Conservation (phyloP, 2,329 filamentous ascomycete genomes). For the Colletotrichum sublineola region DNA sequence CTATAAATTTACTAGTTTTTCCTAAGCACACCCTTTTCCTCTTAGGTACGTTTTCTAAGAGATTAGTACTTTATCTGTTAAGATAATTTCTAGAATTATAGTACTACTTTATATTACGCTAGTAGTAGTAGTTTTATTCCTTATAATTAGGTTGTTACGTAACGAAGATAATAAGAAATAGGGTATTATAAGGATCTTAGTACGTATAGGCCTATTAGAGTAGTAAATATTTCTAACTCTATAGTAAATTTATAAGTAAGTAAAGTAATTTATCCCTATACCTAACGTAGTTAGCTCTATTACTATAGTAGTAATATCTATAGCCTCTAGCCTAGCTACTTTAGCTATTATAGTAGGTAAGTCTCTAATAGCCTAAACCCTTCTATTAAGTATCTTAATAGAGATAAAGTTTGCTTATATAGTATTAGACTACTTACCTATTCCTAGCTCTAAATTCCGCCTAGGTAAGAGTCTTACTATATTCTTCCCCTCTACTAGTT, state of each 20-base stretch:
- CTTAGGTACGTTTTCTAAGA: not conserved
- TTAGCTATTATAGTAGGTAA: not conserved
- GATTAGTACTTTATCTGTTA: not conserved
- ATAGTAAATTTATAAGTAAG: not conserved
- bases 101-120: not conserved
- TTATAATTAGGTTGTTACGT: conserved; percentile 1
- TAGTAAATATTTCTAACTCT: not conserved
- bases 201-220: not conserved
- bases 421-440: no score
- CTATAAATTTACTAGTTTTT: not conserved
- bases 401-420: not conserved
- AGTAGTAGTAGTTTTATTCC: not conserved
- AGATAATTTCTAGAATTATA: conserved; percentile 7
- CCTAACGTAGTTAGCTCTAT: conserved; percentile 6
- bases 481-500: not conserved
- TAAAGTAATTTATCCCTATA: not conserved
- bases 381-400: not conserved
- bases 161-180: conserved; percentile 11
- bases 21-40: not conserved
- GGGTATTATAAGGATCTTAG: conserved; percentile 4
- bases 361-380: conserved; percentile 1
- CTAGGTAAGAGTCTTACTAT: not conserved
- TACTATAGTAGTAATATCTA: not conserved
- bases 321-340: no score
- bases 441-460: not conserved